Evolutionary conservation across 441 rosid genomes (phyloP).

Genomic region (Euphorbia corollata): DNA sequence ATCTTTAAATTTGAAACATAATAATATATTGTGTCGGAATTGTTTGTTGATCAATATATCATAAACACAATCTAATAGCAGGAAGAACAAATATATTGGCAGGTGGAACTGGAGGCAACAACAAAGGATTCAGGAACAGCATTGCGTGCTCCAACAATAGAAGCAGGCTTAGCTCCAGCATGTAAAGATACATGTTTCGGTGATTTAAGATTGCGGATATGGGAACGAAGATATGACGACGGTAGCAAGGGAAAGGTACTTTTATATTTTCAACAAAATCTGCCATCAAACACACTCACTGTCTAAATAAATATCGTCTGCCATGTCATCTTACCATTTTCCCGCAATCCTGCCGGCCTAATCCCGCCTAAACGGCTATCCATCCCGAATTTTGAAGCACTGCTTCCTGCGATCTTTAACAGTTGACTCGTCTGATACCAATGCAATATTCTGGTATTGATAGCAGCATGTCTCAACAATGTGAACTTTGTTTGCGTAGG

Average conservation of each 20-base stretch:
- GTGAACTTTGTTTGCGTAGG: slow-evolving; percentile 29
- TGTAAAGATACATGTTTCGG: slow-evolving; percentile 83
- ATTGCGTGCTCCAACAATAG: slow-evolving; percentile 80
- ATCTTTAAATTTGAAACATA: too few species aligned
- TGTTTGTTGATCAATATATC: not conserved
- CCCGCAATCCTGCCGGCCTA: too few species aligned
- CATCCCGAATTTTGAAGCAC: too few species aligned
- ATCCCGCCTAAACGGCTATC: too few species aligned
- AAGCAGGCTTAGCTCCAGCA: slow-evolving; percentile 79
- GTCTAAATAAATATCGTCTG: not conserved
- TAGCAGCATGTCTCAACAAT: not conserved
- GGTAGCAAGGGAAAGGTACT: slow-evolving; percentile 85
- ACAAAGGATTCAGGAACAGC: slow-evolving; percentile 69
- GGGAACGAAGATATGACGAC: slow-evolving; percentile 67
- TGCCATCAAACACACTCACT: too few species aligned
- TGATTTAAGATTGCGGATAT: slow-evolving; percentile 59
- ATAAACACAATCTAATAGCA: not conserved
- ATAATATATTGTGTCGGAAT: too few species aligned
- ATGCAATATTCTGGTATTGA: not conserved
- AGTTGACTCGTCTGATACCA: not conserved
- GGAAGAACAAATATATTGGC: slow-evolving; percentile 16
- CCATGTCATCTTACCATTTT: slow-evolving; percentile 1
- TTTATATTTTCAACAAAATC: not conserved
- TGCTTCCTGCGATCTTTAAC: too few species aligned
- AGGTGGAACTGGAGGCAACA: slow-evolving; percentile 79